A percentile compares a stretch with the other conserved stretches of the same genome.
phyloP scores from a whole-genome alignment of 257 asterid genomes.

The Ilex aquifolium region DNA sequence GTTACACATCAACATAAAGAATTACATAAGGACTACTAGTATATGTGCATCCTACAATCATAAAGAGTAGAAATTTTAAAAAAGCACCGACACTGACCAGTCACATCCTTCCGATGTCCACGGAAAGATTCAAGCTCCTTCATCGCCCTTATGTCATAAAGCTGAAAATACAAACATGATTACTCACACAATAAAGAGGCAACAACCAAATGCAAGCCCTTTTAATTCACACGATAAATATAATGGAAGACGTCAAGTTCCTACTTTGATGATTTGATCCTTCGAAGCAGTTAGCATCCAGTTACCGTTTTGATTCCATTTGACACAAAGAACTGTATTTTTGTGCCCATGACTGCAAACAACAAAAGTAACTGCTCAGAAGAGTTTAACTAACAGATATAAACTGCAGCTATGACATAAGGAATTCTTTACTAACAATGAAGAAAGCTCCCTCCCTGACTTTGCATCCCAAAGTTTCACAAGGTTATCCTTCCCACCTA shows the following conservation, averaged over 20 bases:
- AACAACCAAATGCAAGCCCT: constrained; percentile 7
- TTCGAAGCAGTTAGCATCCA: constrained; percentile 96
- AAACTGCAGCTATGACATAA: constrained; percentile 7
- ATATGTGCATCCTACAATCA: constrained; percentile 12
- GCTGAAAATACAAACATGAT: constrained; percentile 41
- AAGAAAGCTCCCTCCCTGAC: constrained; percentile 86
- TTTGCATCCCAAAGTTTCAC: constrained; percentile 99
- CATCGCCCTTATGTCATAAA: constrained; percentile 97
- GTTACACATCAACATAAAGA: too few species aligned
- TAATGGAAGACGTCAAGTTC: constrained; percentile 6
- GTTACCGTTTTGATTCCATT: constrained; percentile 98
- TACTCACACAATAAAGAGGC: constrained; percentile 14
- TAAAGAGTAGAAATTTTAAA: background rate
- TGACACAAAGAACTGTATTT: constrained; percentile 77
- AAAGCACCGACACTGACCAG: constrained; percentile 41
- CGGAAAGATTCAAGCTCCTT: constrained; percentile 97
- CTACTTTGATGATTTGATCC: constrained; percentile 94
- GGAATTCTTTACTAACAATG: constrained; percentile 58
- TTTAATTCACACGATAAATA: constrained; percentile 9
- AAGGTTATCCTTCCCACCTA: constrained; percentile 98
- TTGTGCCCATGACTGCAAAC: constrained; percentile 95
- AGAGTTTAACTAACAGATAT: constrained; percentile 15
- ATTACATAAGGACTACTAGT: too few species aligned
- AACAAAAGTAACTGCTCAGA: constrained; percentile 13
- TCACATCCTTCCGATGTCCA: constrained; percentile 93